These are phyloP conservation scores for Tillandsia leiboldiana DNA, from an alignment of 176 grass and related monocot species.

Conservation along the genomic window DNA sequence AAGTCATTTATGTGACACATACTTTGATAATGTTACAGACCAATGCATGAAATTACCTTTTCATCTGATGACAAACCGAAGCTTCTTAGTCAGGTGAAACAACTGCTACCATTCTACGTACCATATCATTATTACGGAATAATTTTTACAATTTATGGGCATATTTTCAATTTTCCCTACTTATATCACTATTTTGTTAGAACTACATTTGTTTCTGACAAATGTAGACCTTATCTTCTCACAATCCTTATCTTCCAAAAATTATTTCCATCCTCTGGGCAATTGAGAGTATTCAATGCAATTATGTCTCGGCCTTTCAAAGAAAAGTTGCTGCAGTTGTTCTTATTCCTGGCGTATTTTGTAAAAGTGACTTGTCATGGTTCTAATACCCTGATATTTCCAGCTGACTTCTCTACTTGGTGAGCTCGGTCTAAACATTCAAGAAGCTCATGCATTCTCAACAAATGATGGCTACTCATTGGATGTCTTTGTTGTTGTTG, in stretches of 20 bases:
- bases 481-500: slow-evolving; percentile 95
- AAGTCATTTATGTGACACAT: background rate
- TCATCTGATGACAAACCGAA: slow-evolving; percentile 94
- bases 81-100: slow-evolving; percentile 90
- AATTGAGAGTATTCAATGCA: background rate
- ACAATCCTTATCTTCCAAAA: too few relatives aligned
- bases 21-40: slow-evolving; percentile 39
- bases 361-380: background rate
- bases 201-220: too few relatives aligned
- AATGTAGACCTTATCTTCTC: too few relatives aligned
- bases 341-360: background rate
- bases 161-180: background rate
- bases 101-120: background rate
- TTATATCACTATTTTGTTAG: background rate
- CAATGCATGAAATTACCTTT: slow-evolving; percentile 99
- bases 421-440: slow-evolving; percentile 95
- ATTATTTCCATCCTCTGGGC: background rate
- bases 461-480: slow-evolving; percentile 97
- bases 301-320: background rate
- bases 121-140: background rate
- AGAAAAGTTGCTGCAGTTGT: background rate
- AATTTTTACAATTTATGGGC: background rate
- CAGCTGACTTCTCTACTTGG: slow-evolving; percentile 89
- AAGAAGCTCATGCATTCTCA: slow-evolving; percentile 99
- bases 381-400: slow-evolving; percentile 8